A percentile compares a stretch with the other conserved stretches of the same genome.
These are phyloP conservation scores for Penicillium bialowiezense DNA, from an alignment of 495 filamentous ascomycete species.

Conservation along the genomic window DNA sequence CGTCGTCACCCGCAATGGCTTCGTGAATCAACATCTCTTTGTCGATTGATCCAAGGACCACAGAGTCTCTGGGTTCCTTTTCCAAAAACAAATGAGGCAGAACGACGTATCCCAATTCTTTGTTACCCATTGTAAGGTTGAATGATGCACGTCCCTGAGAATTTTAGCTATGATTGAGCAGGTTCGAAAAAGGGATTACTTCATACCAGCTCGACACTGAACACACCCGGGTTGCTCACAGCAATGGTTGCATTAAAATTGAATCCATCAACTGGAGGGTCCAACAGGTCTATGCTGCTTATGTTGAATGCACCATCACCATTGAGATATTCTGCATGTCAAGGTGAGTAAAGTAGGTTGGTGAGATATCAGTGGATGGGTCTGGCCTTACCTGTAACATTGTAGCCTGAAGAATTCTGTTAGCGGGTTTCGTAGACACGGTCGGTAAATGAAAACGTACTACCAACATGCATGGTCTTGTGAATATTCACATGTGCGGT, in stretches of 20 bases:
- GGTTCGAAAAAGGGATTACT: no score
- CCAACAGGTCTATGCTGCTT: slow-evolving; percentile 21
- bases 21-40: slow-evolving; percentile 18
- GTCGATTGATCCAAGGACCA: slow-evolving; percentile 21
- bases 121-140: slow-evolving; percentile 25
- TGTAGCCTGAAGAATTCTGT: slow-evolving; percentile 12
- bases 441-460: neutral
- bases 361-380: no score
- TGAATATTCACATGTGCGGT: slow-evolving; percentile 30
- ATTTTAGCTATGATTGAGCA: no score
- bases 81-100: slow-evolving; percentile 24
- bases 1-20: slow-evolving; percentile 13
- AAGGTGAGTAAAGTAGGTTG: no score
- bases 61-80: slow-evolving; percentile 7
- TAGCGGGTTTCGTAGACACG: neutral
- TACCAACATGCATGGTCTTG: slow-evolving; percentile 17
- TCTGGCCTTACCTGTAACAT: slow-evolving; percentile 27
- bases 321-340: slow-evolving; percentile 23
- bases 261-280: slow-evolving; percentile 21
- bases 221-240: slow-evolving; percentile 22
- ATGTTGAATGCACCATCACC: slow-evolving; percentile 23
- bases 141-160: slow-evolving; percentile 25
- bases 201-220: slow-evolving; percentile 26
- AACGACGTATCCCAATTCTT: slow-evolving; percentile 25
- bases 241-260: slow-evolving; percentile 32